These are phyloP conservation scores for Erigeron philadelphicus DNA, from an alignment of 140 eudicot genomes.

Conservation along the genomic window DNA sequence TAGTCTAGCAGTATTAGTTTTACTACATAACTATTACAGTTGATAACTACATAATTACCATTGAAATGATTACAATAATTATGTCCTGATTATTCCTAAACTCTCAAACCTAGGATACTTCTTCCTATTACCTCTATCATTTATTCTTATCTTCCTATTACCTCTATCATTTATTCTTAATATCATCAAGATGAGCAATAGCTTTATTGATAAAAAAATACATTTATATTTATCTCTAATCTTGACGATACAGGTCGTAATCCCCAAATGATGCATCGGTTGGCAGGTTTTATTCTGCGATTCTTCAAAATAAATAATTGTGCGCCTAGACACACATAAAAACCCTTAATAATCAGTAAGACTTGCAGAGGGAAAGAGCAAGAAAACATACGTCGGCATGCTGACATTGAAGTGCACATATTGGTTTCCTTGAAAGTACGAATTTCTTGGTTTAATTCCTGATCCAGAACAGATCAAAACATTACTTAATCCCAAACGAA, in stretches of 20 bases:
- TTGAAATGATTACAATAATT: background rate
- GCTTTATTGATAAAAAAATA: background rate
- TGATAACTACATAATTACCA: background rate
- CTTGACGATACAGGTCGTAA: background rate
- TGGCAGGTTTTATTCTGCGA: background rate
- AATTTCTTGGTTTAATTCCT: constrained; percentile 69
- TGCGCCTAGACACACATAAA: background rate
- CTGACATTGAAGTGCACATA: constrained; percentile 85
- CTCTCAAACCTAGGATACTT: background rate
- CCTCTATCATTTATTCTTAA: background rate
- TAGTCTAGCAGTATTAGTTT: background rate
- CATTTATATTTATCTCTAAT: background rate
- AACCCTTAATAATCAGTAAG: background rate
- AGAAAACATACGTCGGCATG: constrained; percentile 63
- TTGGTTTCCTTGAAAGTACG: constrained; percentile 67
- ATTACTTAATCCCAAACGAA: background rate
- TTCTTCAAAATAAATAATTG: background rate
- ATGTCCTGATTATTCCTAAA: background rate
- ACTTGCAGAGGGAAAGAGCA: constrained; percentile 4
- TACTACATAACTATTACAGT: background rate
- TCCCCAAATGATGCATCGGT: background rate
- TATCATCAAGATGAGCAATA: background rate
- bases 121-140: background rate
- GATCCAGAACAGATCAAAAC: constrained; percentile 19
- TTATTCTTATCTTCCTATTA: background rate